Evolutionary conservation across 495 filamentous ascomycete species (phyloP), one percentile per base, ranked within the genome.

Genomic region (Saxispiralis lemnorum): DNA sequence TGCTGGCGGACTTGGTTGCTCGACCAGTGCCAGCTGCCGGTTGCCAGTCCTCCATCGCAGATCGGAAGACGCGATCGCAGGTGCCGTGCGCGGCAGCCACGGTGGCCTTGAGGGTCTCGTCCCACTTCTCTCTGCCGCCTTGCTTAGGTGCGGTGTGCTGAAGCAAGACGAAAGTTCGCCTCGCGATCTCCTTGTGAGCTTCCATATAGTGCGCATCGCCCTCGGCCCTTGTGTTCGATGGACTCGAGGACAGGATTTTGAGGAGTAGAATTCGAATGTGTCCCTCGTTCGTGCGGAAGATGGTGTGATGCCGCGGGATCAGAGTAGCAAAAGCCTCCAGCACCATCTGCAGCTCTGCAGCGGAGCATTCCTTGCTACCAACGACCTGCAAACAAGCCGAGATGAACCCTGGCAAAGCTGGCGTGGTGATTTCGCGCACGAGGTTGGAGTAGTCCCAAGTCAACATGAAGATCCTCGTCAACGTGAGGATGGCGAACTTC

Each of bases 351-450:
- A 79, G 48, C 18, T 53, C 50, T 7, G 6, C 28, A 80, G 64
- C 1, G 67, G 62, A 13, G 58, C 56, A 49, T 57, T 45, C 12
- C 15, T 32, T 16, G 60, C 30, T 54, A 2, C 53, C 47, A 9
- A 14, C 30, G 32, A 41, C 62, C 54, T 79, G 76, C 16, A 93
- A 60, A 41, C 81, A 84, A 6, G 77, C 67, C 9, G 73, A 75
- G 41, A 83, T 69, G 50, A 84, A 92, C 5, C 67, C 63, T 13
- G 81, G 75, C 12, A 95, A 66, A 14, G 74, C 79, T 9, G 86
- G 86, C 2, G 84, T 92, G 1, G 82, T 85, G 48, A 92, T 80
- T 56, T 93, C 85, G 51, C 85, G 68, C n/a, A 87, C 67, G 17
- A 93, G 66, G 14, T 80, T 85, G 32, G 76, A 81, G 61, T 84